Evolutionary conservation across 768 basidiomycete species (phyloP), one percentile per base, ranked within the genome.

Genomic region (Mycena rosella): DNA sequence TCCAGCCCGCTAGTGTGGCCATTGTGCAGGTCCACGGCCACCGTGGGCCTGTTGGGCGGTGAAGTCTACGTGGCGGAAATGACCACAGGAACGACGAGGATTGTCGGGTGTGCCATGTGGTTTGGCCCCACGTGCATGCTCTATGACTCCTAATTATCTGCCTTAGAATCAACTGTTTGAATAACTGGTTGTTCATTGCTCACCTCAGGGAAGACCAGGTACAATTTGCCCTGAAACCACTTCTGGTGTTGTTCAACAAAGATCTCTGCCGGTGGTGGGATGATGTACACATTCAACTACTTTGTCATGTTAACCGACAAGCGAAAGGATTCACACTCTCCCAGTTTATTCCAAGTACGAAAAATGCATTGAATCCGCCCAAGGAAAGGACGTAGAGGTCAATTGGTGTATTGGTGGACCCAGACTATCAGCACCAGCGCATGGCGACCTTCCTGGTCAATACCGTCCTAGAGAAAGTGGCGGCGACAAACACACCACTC

Each of bases 91-190:
- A 1, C 32, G 13, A 5, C 45, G 5, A 59, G 44, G 32, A 59
- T 59, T 34, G 45, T 59, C 14, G 57, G 57, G 9, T 59, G 57
- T 18, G 57, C 57, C 10, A n/a, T 59, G 22, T 59, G 57, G 57
- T 59, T 22, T 36, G 13, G 30, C 5, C 57, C 57, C 8, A 45
- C 44, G 20, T 30, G 30, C n/a, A 20, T 2, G 22, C 10, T 32
- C 6, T 32, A 59, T 40, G 57, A 59, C 44, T 22, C 30, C 40
- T 48, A 59, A n/a, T 29, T 18, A 8, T 34, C 32, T 30, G 42
- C 14, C 24, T 14, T 24, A 26, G 15, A 55, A 14, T 14, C 24
- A 48, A n/a, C n/a, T 44, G 13, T 44, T 27, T 24, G 44, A n/a
- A 24, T 45, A 22, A 45, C 20, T 22, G 32, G 32, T 34, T 34